These are phyloP conservation scores for Mycena chlorophos DNA, from an alignment of 768 basidiomycete species.

Conservation along the genomic window DNA sequence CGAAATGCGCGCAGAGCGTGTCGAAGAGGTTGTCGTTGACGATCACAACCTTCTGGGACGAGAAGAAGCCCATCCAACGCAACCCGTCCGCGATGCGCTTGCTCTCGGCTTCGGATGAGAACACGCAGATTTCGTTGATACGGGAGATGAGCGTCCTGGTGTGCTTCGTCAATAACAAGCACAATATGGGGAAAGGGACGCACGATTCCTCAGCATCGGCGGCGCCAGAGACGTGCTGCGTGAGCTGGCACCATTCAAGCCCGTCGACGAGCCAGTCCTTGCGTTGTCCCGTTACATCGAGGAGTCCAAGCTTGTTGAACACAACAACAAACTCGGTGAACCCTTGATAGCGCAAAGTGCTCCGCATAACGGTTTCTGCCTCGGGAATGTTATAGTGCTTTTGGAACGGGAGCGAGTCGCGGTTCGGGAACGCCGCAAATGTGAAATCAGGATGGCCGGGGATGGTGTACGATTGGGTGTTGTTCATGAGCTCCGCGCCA, in stretches of 20 bases:
- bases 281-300: constrained; percentile 67
- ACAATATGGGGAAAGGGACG: no score
- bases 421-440: constrained; percentile 96
- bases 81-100: constrained; percentile 85
- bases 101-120: constrained; percentile 70
- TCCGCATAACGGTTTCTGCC: constrained; percentile 88
- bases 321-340: constrained; percentile 94
- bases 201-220: constrained; percentile 56
- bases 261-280: constrained; percentile 78
- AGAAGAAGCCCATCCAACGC: constrained; percentile 93
- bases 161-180: no score
- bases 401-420: constrained; percentile 87
- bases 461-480: constrained; percentile 92
- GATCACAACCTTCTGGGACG: constrained; percentile 56
- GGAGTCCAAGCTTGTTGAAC: constrained; percentile 84
- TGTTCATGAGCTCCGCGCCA: constrained; percentile 84
- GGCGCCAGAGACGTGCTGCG: constrained; percentile 70
- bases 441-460: constrained; percentile 96
- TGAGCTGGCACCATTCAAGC: constrained; percentile 83
- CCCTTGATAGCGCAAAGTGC: constrained; percentile 92
- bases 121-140: constrained; percentile 67
- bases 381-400: constrained; percentile 93
- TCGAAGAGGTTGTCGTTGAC: constrained; percentile 82
- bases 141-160: constrained; percentile 75
- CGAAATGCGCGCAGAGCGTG: constrained; percentile 88